Evolutionary conservation across 805 yeast genomes (phyloP), one percentile per base, ranked within the genome.

Genomic region (Maudiozyma saulgeensis): DNA sequence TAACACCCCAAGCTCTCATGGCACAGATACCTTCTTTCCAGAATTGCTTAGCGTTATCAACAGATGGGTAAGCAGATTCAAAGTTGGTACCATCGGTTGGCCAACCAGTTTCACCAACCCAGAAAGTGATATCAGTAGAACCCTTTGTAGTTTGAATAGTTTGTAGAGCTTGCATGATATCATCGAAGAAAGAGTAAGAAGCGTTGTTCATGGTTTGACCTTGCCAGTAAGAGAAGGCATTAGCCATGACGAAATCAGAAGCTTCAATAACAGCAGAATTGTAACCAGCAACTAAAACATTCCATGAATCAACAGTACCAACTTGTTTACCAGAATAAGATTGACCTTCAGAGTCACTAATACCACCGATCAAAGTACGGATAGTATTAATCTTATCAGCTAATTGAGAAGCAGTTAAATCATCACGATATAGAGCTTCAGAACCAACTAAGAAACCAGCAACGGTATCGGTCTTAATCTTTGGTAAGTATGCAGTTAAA

Each of bases 31-130:
- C 95, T 61, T 87, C 80, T 68, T 82, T 78, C 95, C 93, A 91
- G 80, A 77, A 91, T 58, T 70, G 68, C 61, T 76, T 73, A 51
- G 98, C 98, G 62, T 88, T 88, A 39, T 64, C 74, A 50, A 79
- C 76, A 60, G 82, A 67, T 61, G 97, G 96, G 28, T 68, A 66
- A 47, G 96, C 72, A 56, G 62, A 51, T 64, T 80, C 88, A 61
- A 70, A 89, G 64, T 73, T 69, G 52, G 87, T 79, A 69, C 97
- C 97, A 6, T 76, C 81, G 34, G 96, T 78, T 67, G 96, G 95
- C 96, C 96, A 89, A 60, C 97, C 96, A 56, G 97, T 89, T 76
- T 90, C 96, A 69, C 97, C 96, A 62, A 89, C 93, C 89, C 91
- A 90, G 77, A 90, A 88, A 50, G 81, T 77, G 61, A 91, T 78